Base-by-base conservation (phyloP, 2,329 filamentous ascomycete genomes). In the Ascomycota sp. region DNA sequence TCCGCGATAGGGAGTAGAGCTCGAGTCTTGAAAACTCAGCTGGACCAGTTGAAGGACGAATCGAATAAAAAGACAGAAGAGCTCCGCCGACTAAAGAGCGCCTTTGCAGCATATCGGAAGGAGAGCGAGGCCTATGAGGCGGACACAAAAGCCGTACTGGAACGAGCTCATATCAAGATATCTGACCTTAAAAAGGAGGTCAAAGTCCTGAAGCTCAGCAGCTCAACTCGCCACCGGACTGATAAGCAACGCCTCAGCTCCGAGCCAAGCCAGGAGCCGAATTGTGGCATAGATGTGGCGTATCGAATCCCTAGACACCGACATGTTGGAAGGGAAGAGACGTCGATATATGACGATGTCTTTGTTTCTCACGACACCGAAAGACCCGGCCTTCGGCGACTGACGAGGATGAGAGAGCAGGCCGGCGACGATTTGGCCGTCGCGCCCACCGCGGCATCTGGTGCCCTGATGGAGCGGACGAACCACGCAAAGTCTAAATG, bases 141-240 rank as follows among this genome's bases (percentile, higher is more conserved):
- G 7, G 67, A 74, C 34, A 64, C 63, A 4, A 59, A 63, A 38
- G 55, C 60, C 11, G 63, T 71, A 3, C 38, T 73, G 27, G 56
- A 63, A 31, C 61, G 60, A 36, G 66, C 68, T 32, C 65, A 71
- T 34, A 53, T 57, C 24, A 67, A 67, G 44, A 68, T 72, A 34
- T 50, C 57, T 7, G 56, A 63, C 26, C 55, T 74, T 7, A 65
- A 64, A 44, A 63, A 59, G 38, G 61, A 67, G 37, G 45, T 69
- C 24, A 55, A 53, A 33, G 46, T 46, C 1, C 46, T 69, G 3
- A 63, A 61, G 40, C 40, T 41, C 6, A 20, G 24, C 4, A 33
- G 33, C 5, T 25, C 37, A 10, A 39, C 41, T 6, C 32, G 35
- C 7, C 21, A 35, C 12, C 42, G 43, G 22, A 47, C 46, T 5